phyloP scores from a whole-genome alignment of 2,329 filamentous ascomycete species.

The Didymella glomerata region DNA sequence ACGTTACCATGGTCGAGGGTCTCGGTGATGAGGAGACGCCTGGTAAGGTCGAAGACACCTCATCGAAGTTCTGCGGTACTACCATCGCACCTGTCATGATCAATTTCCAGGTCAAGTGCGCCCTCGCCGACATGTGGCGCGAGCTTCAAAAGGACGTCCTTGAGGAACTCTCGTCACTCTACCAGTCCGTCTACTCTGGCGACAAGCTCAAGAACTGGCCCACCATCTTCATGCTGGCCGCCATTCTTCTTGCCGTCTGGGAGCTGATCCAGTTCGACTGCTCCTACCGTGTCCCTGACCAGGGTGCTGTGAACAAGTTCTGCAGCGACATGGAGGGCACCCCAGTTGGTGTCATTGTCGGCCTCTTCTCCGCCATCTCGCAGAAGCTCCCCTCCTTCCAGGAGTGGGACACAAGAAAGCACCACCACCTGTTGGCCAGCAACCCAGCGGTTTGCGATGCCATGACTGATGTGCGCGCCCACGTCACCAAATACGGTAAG shows the following conservation, averaged over 20 bases:
- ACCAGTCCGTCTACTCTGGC: slow-evolving; percentile 97
- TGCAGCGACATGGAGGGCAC: slow-evolving; percentile 96
- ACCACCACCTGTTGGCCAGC: slow-evolving; percentile 89
- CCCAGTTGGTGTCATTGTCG: slow-evolving; percentile 94
- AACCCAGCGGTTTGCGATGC: slow-evolving; percentile 92
- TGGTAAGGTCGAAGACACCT: slow-evolving; percentile 84
- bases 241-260: slow-evolving; percentile 92
- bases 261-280: slow-evolving; percentile 99
- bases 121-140: slow-evolving; percentile 97
- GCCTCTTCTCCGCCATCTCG: slow-evolving; percentile 96
- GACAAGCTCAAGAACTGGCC: slow-evolving; percentile 99
- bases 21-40: slow-evolving; percentile 83
- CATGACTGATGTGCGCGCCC: slow-evolving; percentile 92
- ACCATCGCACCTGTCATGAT: slow-evolving; percentile 97
- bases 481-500: slow-evolving; percentile 94
- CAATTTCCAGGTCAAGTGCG: slow-evolving; percentile 99
- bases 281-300: slow-evolving; percentile 91
- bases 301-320: slow-evolving; percentile 87
- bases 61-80: slow-evolving; percentile 88
- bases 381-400: slow-evolving; percentile 92
- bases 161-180: slow-evolving; percentile 88
- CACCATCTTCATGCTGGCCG: slow-evolving; percentile 96
- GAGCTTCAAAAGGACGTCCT: slow-evolving; percentile 95
- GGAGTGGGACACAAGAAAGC: slow-evolving; percentile 93
- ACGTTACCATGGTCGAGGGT: slow-evolving; percentile 94